Percentiles rank a stretch among this genome's conserved stretches.
Conservation (phyloP, 345 rosid species). For the Brassica carinata region DNA sequence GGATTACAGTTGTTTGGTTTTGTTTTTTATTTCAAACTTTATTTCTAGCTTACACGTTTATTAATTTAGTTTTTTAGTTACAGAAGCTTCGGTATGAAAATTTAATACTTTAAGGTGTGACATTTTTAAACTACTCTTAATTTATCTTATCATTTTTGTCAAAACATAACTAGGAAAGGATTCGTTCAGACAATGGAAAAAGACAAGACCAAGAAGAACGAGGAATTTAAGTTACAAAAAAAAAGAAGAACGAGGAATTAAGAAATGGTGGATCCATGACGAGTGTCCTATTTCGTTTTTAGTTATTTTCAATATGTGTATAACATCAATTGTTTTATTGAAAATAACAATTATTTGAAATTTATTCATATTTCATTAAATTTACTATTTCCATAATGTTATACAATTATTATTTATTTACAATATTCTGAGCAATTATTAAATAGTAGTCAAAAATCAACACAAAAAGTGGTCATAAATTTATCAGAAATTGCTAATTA, state of each 20-base stretch:
- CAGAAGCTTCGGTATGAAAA: background rate
- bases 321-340: background rate
- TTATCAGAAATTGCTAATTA: no score
- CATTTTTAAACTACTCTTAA: background rate
- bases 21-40: background rate
- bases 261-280: background rate
- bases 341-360: no score
- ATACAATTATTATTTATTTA: no score
- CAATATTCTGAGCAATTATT: background rate
- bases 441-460: background rate
- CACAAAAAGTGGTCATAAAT: no score
- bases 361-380: background rate
- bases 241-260: background rate
- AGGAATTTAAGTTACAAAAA: no score
- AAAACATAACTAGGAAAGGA: background rate
- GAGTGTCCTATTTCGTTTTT: background rate
- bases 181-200: background rate
- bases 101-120: background rate
- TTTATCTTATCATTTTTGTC: background rate
- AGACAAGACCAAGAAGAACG: background rate
- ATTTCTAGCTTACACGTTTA: background rate
- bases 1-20: background rate
- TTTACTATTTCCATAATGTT: no score
- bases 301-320: background rate
- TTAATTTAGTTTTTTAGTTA: background rate